Conservation (phyloP, 192 early-diverging fungal species). For the Neocallimastix lanati region DNA sequence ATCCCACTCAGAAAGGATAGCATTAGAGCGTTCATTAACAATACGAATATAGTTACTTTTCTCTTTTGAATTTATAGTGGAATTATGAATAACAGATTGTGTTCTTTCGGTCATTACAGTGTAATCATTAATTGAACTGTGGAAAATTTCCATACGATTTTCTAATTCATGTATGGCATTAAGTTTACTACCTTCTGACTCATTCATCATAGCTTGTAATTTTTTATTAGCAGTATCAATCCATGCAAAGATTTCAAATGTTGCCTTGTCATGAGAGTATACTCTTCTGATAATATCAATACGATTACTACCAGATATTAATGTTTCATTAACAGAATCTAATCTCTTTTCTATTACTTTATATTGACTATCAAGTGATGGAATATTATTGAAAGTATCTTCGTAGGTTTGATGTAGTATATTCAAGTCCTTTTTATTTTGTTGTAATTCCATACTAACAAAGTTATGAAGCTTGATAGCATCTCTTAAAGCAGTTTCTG, state of each 20-base stretch:
- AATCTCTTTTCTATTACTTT: neutral
- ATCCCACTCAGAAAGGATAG: neutral
- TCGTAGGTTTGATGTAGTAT: neutral
- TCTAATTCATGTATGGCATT: neutral
- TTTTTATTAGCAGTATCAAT: neutral
- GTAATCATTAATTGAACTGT: neutral
- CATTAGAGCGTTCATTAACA: neutral
- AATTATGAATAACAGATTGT: neutral
- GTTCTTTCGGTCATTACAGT: neutral
- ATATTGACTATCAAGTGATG: neutral
- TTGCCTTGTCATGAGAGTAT: neutral
- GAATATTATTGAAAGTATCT: neutral
- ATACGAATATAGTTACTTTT: neutral
- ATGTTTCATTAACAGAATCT: neutral
- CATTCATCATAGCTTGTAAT: neutral
- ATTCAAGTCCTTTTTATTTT: neutral
- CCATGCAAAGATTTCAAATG: neutral
- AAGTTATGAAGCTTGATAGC: neutral
- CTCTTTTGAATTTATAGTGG: neutral
- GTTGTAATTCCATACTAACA: neutral
- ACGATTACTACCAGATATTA: neutral
- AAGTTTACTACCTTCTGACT: neutral
- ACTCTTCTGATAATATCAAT: neutral
- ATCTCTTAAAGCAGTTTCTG: neutral
- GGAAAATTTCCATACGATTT: neutral